phyloP scores from a whole-genome alignment of 352 stramenopile species.

The Nothophytophthora sp. region DNA sequence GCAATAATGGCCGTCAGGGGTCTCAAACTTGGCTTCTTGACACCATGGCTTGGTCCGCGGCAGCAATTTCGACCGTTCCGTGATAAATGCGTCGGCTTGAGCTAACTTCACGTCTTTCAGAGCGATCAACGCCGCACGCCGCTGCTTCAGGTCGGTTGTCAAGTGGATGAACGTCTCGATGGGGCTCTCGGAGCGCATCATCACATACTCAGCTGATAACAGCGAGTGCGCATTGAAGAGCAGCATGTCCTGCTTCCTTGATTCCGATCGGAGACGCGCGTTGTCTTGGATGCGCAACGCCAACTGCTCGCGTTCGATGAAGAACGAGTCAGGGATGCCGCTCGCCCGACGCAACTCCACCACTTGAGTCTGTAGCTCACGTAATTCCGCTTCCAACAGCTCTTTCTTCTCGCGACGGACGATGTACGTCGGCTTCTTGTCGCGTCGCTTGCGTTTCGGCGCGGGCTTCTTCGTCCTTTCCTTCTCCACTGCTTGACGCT shows the following conservation, averaged over 20 bases:
- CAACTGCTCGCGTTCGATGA: constrained; percentile 25
- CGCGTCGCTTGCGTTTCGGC: constrained; percentile 14
- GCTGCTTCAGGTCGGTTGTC: constrained; percentile 32
- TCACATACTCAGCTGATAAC: constrained; percentile 38
- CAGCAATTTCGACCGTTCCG: constrained; percentile 23
- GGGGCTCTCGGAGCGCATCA: constrained; percentile 28
- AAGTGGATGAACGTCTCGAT: constrained; percentile 48
- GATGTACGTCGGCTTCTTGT: constrained; percentile 45
- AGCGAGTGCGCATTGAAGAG: constrained; percentile 40
- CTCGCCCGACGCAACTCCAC: constrained; percentile 25
- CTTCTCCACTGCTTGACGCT: constrained; percentile 1
- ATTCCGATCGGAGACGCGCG: constrained; percentile 29
- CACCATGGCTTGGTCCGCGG: constrained; percentile 31
- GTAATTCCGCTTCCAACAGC: constrained; percentile 35
- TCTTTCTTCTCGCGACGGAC: constrained; percentile 50
- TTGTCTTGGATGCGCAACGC: constrained; percentile 28
- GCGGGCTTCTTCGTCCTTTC: constrained; percentile 5
- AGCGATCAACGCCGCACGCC: constrained; percentile 19
- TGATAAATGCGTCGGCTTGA: constrained; percentile 31
- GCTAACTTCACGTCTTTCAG: constrained; percentile 36
- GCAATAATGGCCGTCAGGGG: constrained; percentile 42
- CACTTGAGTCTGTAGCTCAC: constrained; percentile 32
- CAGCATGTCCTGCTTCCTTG: constrained; percentile 45
- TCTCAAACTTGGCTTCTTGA: constrained; percentile 50
- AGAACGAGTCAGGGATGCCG: constrained; percentile 34